phyloP scores from a whole-genome alignment of 2,329 filamentous ascomycete species.

The Alternaria triticina region DNA sequence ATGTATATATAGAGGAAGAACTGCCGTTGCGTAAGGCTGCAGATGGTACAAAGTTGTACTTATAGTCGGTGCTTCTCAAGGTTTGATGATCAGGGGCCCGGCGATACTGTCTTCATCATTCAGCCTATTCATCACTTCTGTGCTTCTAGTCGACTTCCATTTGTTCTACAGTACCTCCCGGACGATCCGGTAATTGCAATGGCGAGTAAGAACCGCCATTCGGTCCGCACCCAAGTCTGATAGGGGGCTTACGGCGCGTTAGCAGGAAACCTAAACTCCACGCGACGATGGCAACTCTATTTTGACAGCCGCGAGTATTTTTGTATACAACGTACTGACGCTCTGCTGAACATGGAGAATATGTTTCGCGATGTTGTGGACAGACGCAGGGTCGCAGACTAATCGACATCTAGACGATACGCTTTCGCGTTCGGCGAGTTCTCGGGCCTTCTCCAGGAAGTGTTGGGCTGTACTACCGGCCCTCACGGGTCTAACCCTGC shows the following conservation, averaged over 20 bases:
- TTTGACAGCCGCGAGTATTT: not conserved
- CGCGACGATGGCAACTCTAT: not conserved
- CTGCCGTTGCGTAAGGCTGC: not conserved
- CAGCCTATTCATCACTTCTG: not conserved
- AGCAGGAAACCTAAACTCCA: not conserved
- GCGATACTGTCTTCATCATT: not conserved
- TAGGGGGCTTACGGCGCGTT: not conserved
- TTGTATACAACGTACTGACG: not conserved
- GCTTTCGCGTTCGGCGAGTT: not conserved
- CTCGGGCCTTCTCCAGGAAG: not conserved
- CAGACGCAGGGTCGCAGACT: not conserved
- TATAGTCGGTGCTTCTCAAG: not conserved
- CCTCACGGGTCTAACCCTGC: not conserved
- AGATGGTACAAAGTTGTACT: not conserved
- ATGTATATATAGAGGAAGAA: not conserved
- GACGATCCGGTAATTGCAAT: constrained; percentile 4
- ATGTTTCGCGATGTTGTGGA: not conserved
- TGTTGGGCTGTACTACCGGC: not conserved
- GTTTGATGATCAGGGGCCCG: not conserved
- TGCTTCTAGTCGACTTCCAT: not conserved
- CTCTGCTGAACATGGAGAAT: not conserved
- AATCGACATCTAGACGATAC: not conserved
- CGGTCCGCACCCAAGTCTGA: constrained; percentile 3
- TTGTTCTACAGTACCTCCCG: not conserved
- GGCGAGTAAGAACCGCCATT: not conserved